phyloP scores from a whole-genome alignment of 2,329 filamentous ascomycete species.

The Pezicula carpinea region DNA sequence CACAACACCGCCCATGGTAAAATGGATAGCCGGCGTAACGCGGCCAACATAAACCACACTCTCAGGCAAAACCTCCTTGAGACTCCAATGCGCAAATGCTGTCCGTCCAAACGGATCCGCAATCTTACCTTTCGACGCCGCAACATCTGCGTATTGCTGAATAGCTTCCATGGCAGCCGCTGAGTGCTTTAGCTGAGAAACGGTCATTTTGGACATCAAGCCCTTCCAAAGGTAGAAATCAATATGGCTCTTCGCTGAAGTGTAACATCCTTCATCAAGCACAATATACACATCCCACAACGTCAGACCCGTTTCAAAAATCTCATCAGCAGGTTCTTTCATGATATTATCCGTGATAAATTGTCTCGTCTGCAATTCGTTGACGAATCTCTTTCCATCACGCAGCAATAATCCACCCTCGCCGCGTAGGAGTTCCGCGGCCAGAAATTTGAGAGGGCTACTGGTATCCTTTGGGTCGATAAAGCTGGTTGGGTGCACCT shows the following conservation, averaged over 20 bases:
- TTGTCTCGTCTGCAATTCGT: slow-evolving; percentile 58
- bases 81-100: slow-evolving; percentile 50
- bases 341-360: slow-evolving; percentile 50
- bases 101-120: slow-evolving; percentile 43
- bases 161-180: slow-evolving; percentile 36
- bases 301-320: slow-evolving; percentile 27
- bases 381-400: slow-evolving; percentile 50
- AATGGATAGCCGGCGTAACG: slow-evolving; percentile 61
- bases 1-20: slow-evolving; percentile 61
- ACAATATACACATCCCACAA: slow-evolving; percentile 58
- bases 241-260: slow-evolving; percentile 48
- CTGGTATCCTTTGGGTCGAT: slow-evolving; percentile 45
- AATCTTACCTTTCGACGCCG: slow-evolving; percentile 28
- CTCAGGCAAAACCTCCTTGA: slow-evolving; percentile 45
- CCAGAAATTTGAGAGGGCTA: slow-evolving; percentile 54
- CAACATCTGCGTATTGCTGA: slow-evolving; percentile 43
- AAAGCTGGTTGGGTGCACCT: slow-evolving; percentile 63
- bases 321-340: slow-evolving; percentile 26
- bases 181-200: slow-evolving; percentile 40
- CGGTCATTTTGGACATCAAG: slow-evolving; percentile 50
- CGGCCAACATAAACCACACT: slow-evolving; percentile 52
- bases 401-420: slow-evolving; percentile 56
- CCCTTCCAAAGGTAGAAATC: slow-evolving; percentile 62
- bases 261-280: slow-evolving; percentile 53
- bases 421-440: slow-evolving; percentile 57